Base-by-base conservation (phyloP, 106 monocot species). In the Platanthera guangdongensis region DNA sequence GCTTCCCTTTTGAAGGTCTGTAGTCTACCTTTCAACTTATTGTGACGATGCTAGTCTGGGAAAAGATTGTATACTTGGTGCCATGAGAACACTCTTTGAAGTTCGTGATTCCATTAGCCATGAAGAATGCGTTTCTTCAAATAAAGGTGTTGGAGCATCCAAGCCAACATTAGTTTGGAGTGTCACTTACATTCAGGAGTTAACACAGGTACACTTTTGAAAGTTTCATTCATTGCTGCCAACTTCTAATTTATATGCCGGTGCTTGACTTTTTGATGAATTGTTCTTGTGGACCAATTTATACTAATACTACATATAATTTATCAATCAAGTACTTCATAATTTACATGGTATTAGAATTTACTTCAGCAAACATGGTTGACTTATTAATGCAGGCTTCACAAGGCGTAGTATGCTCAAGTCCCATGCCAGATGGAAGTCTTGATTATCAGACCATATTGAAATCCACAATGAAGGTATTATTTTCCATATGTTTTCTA, bases 401-500 rank as follows among this genome's bases (percentile, higher is more conserved):
- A 51, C 54, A 28, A 63, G 82, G 69, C 86, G 50, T 68, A 52
- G 16, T 86, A 79, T 77, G 57, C 70, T 84, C 81, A 8, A 85
- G 81, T 45, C 83, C 93, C 8, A 77, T 81, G 85, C 93, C 93
- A 68, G 93, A 96, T 83, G 86, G 75, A 25, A 84, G 81, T 80
- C 81, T 93, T 48, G 91, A 91, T 76, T 96, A 91, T 76, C 16
- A 73, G 59, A 81, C 81, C 73, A 21, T 86, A 52, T 68, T 96
- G 62, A 86, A 89, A 69, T 79, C 88, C 78, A 86, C 96, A 59
- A 87, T 74, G 76, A 78, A 93, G 95, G 95, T 96, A 87, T 25
- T 57, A 28, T 47, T 47, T 39, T 3, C 39, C 39, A 39, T 39
- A 39, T 39, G 39, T 39, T 39, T 39, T 39, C 39, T 39, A 39